These are phyloP conservation scores for Halenospora varia DNA, from an alignment of 495 filamentous ascomycete genomes.

Conservation along the genomic window DNA sequence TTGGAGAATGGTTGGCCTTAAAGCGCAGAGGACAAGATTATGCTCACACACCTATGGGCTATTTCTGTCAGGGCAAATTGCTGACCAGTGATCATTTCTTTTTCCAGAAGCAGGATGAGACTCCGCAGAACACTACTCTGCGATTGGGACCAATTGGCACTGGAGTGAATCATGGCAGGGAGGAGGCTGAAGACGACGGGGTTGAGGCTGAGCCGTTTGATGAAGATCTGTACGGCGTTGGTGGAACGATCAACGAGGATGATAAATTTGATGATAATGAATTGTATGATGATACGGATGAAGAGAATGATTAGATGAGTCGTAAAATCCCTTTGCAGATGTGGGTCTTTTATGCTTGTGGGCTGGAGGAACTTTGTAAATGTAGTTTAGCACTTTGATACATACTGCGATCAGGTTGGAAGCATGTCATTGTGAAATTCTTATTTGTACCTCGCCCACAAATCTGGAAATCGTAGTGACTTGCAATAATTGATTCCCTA, in stretches of 20 bases:
- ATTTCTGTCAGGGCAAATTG: conserved; percentile 40
- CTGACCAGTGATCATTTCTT: conserved; percentile 36
- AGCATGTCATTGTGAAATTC: no score
- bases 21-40: conserved; percentile 47
- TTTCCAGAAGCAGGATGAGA: no score
- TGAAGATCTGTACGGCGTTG: not conserved
- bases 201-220: not conserved
- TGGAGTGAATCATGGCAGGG: not conserved
- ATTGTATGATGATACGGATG: not conserved
- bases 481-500: no score
- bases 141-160: not conserved
- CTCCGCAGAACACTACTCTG: not conserved
- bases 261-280: not conserved
- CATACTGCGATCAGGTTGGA: no score
- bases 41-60: conserved; percentile 51
- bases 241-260: not conserved
- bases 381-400: no score
- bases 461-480: no score
- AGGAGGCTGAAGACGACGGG: not conserved
- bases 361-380: no score
- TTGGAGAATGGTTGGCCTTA: conserved; percentile 48
- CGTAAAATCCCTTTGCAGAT: no score
- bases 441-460: no score
- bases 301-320: not conserved
- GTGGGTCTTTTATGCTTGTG: no score